Percentiles rank a stretch among this genome's conserved stretches.
Evolutionary conservation across 352 stramenopile genomes (phyloP).

Genomic region (Globisporangium nunn): DNA sequence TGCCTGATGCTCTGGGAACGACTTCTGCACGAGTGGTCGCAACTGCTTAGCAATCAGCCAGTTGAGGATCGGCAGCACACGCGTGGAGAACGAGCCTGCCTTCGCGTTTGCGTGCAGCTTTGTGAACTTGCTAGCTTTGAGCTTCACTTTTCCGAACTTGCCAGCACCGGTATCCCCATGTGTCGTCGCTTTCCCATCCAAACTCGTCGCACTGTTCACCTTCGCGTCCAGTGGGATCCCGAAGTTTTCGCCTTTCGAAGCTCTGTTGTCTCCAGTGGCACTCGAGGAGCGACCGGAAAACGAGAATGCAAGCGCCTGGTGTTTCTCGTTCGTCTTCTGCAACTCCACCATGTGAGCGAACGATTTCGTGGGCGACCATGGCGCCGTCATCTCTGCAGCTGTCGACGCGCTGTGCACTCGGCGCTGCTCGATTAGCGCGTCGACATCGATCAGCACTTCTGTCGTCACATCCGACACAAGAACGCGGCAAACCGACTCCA

Average conservation of each 20-base stretch:
- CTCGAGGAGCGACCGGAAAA: constrained; percentile 7
- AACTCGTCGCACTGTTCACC: constrained; percentile 6
- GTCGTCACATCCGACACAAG: constrained; percentile 45
- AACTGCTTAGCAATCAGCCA: constrained; percentile 28
- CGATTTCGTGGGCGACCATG: constrained; percentile 26
- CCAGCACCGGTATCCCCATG: neutral
- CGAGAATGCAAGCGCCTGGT: constrained; percentile 25
- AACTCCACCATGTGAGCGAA: constrained; percentile 22
- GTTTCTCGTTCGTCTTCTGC: constrained; percentile 23
- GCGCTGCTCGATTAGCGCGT: constrained; percentile 43
- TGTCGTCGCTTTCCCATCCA: neutral
- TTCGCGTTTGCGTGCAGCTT: constrained; percentile 57
- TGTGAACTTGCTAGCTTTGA: constrained; percentile 51
- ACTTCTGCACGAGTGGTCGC: constrained; percentile 30
- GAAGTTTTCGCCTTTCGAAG: constrained; percentile 3
- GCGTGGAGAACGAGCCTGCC: constrained; percentile 37
- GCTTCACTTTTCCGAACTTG: constrained; percentile 15
- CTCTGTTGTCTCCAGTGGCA: neutral
- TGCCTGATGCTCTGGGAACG: constrained; percentile 48
- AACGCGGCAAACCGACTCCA: constrained; percentile 27
- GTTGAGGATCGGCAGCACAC: constrained; percentile 36
- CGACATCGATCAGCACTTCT: constrained; percentile 49
- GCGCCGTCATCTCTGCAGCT: constrained; percentile 24
- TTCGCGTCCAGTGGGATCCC: neutral
- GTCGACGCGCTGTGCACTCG: constrained; percentile 22